Evolutionary conservation across 345 rosid genomes (phyloP), one percentile per base, ranked within the genome.

Genomic region (Lepidium sativum): DNA sequence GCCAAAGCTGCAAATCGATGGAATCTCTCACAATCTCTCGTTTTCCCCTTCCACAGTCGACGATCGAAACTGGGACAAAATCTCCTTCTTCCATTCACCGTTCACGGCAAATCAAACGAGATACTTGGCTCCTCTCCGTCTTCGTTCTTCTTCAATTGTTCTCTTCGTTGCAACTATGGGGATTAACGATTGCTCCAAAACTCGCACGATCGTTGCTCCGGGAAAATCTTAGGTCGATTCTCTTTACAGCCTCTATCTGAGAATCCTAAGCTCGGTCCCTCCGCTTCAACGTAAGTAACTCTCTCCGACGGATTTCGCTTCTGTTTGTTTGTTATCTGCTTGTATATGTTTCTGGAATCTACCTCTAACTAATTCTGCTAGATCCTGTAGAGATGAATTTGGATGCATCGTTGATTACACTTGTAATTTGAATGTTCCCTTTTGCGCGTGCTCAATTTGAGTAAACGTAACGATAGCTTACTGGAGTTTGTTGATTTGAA

Each of bases 211-310:
- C 82, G 82, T 29, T 87, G 91, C 67, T 77, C 79, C 34, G 63
- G 73, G 45, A 55, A 73, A 58, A 38, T 69, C 59, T 70, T 82
- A 3, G 80, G 87, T 4, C 73, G 80, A 64, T 65, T 80, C 60
- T 82, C 92, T 15, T 89, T 89, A 35, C 98, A 92, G 79, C 96
- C 87, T 27, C 78, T 89, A 65, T 70, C 80, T 7, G 94, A 92
- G 80, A 89, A 92, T 72, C 98, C 91, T 53, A 72, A 87, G 70
- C 90, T 89, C 60, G 97, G 97, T 3, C 96, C 95, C 39, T 84
- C 94, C 43, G 83, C 94, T 52, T 91, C 96, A 27, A 76, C 91
- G 96, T 85, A 14, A 64, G 87, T 65, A 9, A 13, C 61, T 44
- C 55, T 35, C 16, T 53, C 20, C 32, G 23, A 14, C 9, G 15